phyloP scores from a whole-genome alignment of 2,329 filamentous ascomycete species.

The Fusarium tricinctum region DNA sequence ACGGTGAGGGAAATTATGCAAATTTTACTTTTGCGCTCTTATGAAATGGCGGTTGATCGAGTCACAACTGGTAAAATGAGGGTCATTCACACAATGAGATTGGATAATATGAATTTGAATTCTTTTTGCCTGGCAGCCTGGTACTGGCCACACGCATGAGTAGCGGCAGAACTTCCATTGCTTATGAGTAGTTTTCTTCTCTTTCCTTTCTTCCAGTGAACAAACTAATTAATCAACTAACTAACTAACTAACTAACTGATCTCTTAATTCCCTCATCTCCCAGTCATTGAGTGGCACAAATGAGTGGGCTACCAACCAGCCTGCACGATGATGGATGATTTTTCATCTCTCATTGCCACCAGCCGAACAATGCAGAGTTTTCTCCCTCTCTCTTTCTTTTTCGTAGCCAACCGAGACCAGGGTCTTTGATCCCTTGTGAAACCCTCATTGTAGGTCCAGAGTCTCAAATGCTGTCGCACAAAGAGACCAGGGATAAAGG shows the following conservation, averaged over 20 bases:
- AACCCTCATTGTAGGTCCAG: constrained; percentile 35
- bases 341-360: not conserved
- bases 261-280: constrained; percentile 43
- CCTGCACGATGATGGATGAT: too few species aligned
- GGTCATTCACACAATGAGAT: constrained; percentile 27
- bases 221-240: constrained; percentile 12
- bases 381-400: constrained; percentile 25
- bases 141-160: too few species aligned
- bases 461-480: constrained; percentile 35
- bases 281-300: constrained; percentile 2
- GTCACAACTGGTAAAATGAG: constrained; percentile 17
- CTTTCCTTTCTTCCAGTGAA: not conserved
- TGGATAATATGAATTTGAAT: constrained; percentile 7
- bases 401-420: constrained; percentile 21
- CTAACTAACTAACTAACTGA: constrained; percentile 5
- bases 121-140: too few species aligned
- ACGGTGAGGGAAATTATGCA: constrained; percentile 49
- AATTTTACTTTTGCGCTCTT: constrained; percentile 47
- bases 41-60: constrained; percentile 19
- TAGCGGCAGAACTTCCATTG: not conserved
- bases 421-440: constrained; percentile 33
- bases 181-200: constrained; percentile 3
- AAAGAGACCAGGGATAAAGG: constrained; percentile 20
- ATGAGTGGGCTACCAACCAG: too few species aligned
- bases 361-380: constrained; percentile 32